Percentiles rank a stretch among this genome's conserved stretches.
Evolutionary conservation across 1,284 basidiomycete genomes (phyloP).

Genomic region (Mycena citricolor): DNA sequence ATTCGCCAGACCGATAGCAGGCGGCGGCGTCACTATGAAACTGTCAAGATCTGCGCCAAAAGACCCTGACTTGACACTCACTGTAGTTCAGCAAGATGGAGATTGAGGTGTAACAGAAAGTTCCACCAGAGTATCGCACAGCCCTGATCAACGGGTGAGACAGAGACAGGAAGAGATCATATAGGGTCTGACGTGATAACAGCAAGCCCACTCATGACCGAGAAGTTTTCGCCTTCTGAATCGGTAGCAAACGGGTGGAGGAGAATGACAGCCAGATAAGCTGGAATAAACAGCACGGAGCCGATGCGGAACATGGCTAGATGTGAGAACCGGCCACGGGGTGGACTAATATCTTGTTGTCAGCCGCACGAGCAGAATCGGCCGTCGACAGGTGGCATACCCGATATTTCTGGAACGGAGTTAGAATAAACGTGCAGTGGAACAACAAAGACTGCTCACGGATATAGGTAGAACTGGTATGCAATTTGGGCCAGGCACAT

Average conservation of each 20-base stretch:
- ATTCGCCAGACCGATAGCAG: slow-evolving; percentile 72
- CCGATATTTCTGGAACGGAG: slow-evolving; percentile 49
- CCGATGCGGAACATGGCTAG: slow-evolving; percentile 83
- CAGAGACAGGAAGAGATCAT: slow-evolving; percentile 1
- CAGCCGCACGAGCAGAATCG: slow-evolving; percentile 16
- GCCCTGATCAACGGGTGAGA: slow-evolving; percentile 43
- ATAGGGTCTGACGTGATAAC: slow-evolving; percentile 64
- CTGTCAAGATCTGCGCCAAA: neutral
- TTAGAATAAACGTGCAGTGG: slow-evolving; percentile 9
- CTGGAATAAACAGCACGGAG: slow-evolving; percentile 73
- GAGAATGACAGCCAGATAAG: slow-evolving; percentile 71
- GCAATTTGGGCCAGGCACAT: slow-evolving; percentile 81
- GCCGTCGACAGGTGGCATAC: slow-evolving; percentile 34
- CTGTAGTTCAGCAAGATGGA: slow-evolving; percentile 82
- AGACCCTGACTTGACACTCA: slow-evolving; percentile 35
- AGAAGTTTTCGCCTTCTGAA: slow-evolving; percentile 58
- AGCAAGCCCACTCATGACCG: slow-evolving; percentile 70
- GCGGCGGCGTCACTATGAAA: slow-evolving; percentile 71
- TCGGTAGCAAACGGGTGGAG: slow-evolving; percentile 69
- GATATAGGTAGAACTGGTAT: slow-evolving; percentile 86
- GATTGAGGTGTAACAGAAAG: slow-evolving; percentile 77
- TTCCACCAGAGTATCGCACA: slow-evolving; percentile 72
- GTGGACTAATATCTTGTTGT: slow-evolving; percentile 40
- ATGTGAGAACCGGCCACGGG: slow-evolving; percentile 80
- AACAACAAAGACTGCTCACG: slow-evolving; percentile 53